A percentile compares a stretch with the other conserved stretches of the same genome.
These are phyloP conservation scores for Ustilago hordei DNA, from an alignment of 1,284 basidiomycete genomes.

Conservation along the genomic window DNA sequence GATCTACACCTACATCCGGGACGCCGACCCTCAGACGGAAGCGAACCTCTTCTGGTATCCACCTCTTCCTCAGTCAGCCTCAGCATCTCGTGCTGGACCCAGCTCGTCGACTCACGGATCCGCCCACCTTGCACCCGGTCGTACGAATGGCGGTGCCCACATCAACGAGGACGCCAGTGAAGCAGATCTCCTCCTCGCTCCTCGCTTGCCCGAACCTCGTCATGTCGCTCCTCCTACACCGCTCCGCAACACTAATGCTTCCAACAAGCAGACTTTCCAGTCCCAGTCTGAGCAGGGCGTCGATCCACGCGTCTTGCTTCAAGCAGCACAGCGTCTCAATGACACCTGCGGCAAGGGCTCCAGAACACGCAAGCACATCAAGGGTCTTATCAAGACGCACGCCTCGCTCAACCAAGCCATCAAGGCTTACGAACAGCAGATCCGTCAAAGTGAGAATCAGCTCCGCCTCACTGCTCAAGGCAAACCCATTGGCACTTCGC, in stretches of 20 bases:
- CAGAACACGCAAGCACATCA: slow-evolving; percentile 66
- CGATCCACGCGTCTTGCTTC: slow-evolving; percentile 45
- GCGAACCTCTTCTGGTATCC: slow-evolving; percentile 62
- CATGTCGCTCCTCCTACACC: slow-evolving; percentile 40
- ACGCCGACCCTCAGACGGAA: slow-evolving; percentile 62
- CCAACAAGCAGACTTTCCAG: slow-evolving; percentile 28
- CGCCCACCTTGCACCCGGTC: slow-evolving; percentile 12
- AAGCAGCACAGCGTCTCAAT: slow-evolving; percentile 56
- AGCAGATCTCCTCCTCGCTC: slow-evolving; percentile 41
- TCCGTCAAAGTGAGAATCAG: slow-evolving; percentile 39
- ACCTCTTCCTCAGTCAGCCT: slow-evolving; percentile 32
- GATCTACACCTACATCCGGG: slow-evolving; percentile 64
- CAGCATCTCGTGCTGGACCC: slow-evolving; percentile 27
- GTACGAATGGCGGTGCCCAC: slow-evolving; percentile 6
- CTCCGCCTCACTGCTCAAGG: slow-evolving; percentile 36
- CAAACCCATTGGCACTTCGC: slow-evolving; percentile 11
- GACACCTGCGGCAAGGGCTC: slow-evolving; percentile 59
- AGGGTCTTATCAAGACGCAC: slow-evolving; percentile 58
- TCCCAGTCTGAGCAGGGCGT: slow-evolving; percentile 22
- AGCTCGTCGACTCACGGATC: slow-evolving; percentile 21
- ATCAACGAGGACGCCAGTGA: slow-evolving; percentile 28
- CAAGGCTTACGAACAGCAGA: slow-evolving; percentile 42
- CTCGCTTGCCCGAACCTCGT: slow-evolving; percentile 43
- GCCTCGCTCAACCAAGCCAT: slow-evolving; percentile 45
- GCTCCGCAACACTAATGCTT: slow-evolving; percentile 27